Conservation (phyloP, 768 basidiomycete species). For the Fistulinella prunicolor region DNA sequence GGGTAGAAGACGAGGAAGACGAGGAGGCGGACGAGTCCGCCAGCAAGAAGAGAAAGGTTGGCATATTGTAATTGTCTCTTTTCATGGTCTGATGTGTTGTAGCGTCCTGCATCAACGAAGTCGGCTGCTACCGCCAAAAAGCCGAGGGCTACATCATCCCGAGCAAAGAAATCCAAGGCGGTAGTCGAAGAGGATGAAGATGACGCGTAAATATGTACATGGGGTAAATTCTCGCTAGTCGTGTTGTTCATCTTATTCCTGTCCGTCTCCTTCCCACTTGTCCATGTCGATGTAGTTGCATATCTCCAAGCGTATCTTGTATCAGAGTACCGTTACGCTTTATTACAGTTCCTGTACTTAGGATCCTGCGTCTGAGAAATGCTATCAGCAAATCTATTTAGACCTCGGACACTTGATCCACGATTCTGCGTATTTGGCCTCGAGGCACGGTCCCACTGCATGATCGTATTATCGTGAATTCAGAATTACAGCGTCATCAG, state of each 20-base stretch:
- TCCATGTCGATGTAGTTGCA: constrained; percentile 11
- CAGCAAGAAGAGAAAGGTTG: constrained; percentile 72
- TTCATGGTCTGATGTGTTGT: constrained; percentile 5
- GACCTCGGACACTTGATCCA: too few species aligned
- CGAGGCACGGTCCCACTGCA: too few species aligned
- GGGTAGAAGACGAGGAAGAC: constrained; percentile 49
- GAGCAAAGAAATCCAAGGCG: constrained; percentile 44
- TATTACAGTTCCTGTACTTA: background rate
- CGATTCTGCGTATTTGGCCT: too few species aligned
- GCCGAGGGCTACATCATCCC: constrained; percentile 24
- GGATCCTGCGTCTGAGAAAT: background rate
- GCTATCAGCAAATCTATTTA: background rate
- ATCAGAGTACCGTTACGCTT: constrained; percentile 5
- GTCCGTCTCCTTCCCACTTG: background rate
- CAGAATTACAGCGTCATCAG: constrained; percentile 4
- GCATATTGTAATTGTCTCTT: background rate
- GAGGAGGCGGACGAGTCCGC: constrained; percentile 34
- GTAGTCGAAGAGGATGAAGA: constrained; percentile 43
- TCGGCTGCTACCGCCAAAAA: constrained; percentile 45
- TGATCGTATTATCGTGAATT: background rate
- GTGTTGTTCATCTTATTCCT: constrained; percentile 7
- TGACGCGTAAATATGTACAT: constrained; percentile 20
- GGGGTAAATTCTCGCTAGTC: background rate
- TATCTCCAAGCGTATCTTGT: constrained; percentile 4
- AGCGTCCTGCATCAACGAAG: constrained; percentile 46